Base-by-base conservation (phyloP, 2,329 filamentous ascomycete species). In the Neospermospora avenae region DNA sequence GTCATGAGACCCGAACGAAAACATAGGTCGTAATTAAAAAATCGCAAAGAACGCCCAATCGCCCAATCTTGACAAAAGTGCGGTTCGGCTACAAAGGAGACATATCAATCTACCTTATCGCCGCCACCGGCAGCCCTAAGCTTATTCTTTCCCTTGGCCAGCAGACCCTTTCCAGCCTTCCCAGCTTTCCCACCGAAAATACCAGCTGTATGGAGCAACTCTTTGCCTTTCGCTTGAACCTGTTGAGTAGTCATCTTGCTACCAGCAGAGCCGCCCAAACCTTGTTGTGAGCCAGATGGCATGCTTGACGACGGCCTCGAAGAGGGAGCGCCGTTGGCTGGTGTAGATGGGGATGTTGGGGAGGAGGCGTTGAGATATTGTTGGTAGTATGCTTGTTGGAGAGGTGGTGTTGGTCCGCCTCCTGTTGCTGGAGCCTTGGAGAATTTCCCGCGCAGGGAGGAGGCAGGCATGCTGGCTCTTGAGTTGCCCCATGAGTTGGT, bases 71-170 rank as follows among this genome's bases (percentile, higher is more conserved):
- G 11, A 31, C 5, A 6, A 5, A 70, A 62, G 71, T 74, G 71
- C 56, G 60, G 61, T 66, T 66, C 67, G 64, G 67, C 64, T 65
- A 61, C 60, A 54, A 72, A 73, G 70, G 70, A 73, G 70, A 76
- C 78, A 86, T 49, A 83, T 80, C 78, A 86, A 91, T 91, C 71
- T 89, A 93, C 90, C 90, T 96, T 96, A 76, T 95, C 90, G 72
- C 86, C 85, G 65, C 83, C 84, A 72, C 81, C 83, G 64, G 82
- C 64, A 59, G 68, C 67, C 53, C 67, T 80, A 74, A 96, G 86
- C 75, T 91, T 93, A 77, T 84, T 93, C 77, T 90, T 93, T 67
- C 93, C 91, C 77, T 96, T 96, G 66, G 89, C 91, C 74, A 97
- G 87, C 65, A 97, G 76, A 55, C 93, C 93, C 78, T 96, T 96